Conservation (phyloP, 129 eudicot species). For the Smallanthus sonchifolius region DNA sequence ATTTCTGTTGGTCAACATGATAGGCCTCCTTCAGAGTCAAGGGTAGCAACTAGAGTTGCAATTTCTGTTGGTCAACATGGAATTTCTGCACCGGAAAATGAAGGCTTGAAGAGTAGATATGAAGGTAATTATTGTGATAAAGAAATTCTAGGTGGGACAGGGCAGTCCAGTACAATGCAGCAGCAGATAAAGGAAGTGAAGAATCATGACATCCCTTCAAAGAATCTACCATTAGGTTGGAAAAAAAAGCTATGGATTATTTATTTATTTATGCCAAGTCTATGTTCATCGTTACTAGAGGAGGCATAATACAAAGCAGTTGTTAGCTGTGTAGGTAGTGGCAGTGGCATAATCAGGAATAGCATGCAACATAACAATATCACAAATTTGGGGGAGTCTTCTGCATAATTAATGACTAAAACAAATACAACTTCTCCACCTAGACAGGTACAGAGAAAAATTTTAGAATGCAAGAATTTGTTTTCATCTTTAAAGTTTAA, state of each 20-base stretch:
- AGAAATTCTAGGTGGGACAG: conserved; percentile 15
- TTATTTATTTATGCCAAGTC: background rate
- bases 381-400: conserved; percentile 28
- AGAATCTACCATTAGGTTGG: conserved; percentile 25
- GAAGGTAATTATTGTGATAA: conserved; percentile 22
- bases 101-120: conserved; percentile 22
- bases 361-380: conserved; percentile 23
- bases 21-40: too few species aligned
- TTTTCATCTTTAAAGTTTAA: background rate
- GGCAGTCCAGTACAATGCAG: conserved; percentile 19
- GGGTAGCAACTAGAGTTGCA: too few species aligned
- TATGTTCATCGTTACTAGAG: background rate
- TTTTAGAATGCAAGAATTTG: conserved; percentile 6
- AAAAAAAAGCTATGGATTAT: conserved; percentile 8
- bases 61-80: background rate
- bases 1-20: too few species aligned
- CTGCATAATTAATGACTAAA: conserved; percentile 21
- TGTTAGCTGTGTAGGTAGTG: conserved; percentile 35
- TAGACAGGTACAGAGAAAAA: conserved; percentile 34
- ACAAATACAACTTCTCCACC: conserved; percentile 21
- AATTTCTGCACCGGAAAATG: conserved; percentile 21
- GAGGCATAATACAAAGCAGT: background rate
- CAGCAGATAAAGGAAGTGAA: conserved; percentile 29
- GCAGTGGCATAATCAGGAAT: conserved; percentile 12
- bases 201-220: conserved; percentile 17